Conservation (phyloP, 352 stramenopile species). For the Blastocystis sp. region DNA sequence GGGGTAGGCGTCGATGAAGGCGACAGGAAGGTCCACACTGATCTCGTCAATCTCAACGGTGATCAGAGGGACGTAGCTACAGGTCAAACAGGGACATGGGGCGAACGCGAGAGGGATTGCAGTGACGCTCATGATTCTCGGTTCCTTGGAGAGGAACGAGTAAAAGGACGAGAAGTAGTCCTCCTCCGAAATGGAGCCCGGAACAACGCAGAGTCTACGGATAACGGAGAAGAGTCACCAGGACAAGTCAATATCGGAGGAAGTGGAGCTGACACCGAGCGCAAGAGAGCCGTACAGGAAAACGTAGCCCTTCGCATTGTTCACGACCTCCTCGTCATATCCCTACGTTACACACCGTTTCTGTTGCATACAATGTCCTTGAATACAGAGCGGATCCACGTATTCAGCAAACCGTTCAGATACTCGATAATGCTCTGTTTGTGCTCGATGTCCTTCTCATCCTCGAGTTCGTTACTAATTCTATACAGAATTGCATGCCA, state of each 20-base stretch:
- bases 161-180: constrained; percentile 58
- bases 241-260: constrained; percentile 56
- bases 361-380: not conserved
- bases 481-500: not conserved
- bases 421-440: constrained; percentile 28
- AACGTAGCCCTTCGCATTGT: not conserved
- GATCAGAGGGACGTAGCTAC: constrained; percentile 55
- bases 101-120: constrained; percentile 34
- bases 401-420: not conserved
- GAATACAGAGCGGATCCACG: constrained; percentile 3
- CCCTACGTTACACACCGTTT: not conserved
- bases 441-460: not conserved
- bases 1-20: not conserved
- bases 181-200: not conserved
- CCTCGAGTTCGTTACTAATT: not conserved
- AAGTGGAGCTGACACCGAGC: constrained; percentile 31
- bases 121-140: not conserved
- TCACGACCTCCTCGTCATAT: not conserved
- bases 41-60: constrained; percentile 51
- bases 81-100: not conserved
- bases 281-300: constrained; percentile 37
- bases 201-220: constrained; percentile 49
- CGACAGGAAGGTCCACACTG: constrained; percentile 24
- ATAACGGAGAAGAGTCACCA: not conserved
- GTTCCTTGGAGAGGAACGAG: not conserved